phyloP scores from a whole-genome alignment of 2,329 filamentous ascomycete species.

The Rachicladosporium sp. region DNA sequence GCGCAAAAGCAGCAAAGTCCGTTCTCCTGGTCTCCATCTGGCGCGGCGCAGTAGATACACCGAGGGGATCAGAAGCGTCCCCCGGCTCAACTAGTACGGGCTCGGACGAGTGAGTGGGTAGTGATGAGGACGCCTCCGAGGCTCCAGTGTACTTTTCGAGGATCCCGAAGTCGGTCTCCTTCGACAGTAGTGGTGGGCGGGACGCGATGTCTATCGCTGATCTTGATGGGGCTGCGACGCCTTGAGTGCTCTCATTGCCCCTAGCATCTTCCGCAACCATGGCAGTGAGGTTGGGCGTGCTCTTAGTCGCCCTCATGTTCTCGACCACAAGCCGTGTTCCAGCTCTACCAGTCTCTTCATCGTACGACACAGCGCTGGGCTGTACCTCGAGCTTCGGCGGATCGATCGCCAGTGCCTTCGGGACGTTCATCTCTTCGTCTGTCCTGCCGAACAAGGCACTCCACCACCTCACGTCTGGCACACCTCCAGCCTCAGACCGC shows the following conservation, averaged over 20 bases:
- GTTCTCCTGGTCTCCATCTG: constrained; percentile 1
- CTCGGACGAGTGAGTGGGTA: not conserved
- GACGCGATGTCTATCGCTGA: not conserved
- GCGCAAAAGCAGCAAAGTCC: constrained; percentile 11
- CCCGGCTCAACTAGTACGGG: not conserved
- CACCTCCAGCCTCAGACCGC: constrained; percentile 7
- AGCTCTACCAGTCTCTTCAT: no score
- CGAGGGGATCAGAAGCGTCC: constrained; percentile 14
- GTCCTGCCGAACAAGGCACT: constrained; percentile 71
- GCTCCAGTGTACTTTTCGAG: constrained; percentile 4
- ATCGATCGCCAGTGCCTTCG: constrained; percentile 14
- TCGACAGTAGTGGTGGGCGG: constrained; percentile 3
- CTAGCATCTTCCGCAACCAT: no score
- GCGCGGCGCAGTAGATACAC: constrained; percentile 5
- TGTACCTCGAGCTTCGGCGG: no score
- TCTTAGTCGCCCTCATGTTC: no score
- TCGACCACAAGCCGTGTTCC: no score
- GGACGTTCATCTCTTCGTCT: constrained; percentile 85
- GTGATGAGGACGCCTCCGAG: not conserved
- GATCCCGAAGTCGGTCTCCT: constrained; percentile 6
- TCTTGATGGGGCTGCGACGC: not conserved
- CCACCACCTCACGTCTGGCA: constrained; percentile 83
- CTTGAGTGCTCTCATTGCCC: no score
- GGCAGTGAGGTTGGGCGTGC: no score
- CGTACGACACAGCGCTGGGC: no score